These are phyloP conservation scores for Chlamydomonas sp. DNA, from an alignment of 139 green algal genomes.

Conservation along the genomic window DNA sequence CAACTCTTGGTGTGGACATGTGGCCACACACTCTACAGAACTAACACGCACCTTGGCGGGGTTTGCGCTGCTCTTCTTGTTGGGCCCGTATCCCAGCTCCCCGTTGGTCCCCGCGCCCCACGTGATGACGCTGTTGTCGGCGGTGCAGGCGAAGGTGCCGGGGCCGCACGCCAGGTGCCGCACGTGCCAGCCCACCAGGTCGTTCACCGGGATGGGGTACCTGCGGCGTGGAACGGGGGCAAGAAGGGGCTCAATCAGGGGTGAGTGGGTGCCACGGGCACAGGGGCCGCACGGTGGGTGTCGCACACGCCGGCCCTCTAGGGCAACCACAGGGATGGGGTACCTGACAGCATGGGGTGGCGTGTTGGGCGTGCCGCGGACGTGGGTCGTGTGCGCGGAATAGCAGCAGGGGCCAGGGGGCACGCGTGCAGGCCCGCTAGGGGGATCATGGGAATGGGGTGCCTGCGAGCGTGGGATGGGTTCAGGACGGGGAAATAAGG, in stretches of 20 bases:
- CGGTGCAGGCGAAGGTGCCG: slow-evolving; percentile 79
- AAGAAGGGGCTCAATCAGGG: slow-evolving; percentile 7
- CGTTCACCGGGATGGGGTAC: slow-evolving; percentile 83
- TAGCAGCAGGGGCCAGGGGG: too few species aligned
- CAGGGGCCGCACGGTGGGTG: slow-evolving; percentile 77
- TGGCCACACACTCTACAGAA: background rate
- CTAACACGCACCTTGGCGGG: slow-evolving; percentile 78
- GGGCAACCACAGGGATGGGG: slow-evolving; percentile 75
- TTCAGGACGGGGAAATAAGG: too few species aligned
- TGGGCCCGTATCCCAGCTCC: slow-evolving; percentile 91
- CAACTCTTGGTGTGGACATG: background rate
- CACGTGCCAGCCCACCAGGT: slow-evolving; percentile 90
- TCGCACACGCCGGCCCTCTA: slow-evolving; percentile 85
- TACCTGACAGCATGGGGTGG: slow-evolving; percentile 68
- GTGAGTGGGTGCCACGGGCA: slow-evolving; percentile 59
- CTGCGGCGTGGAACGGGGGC: slow-evolving; percentile 51
- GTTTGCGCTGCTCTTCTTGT: slow-evolving; percentile 90
- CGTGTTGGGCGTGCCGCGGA: slow-evolving; percentile 55
- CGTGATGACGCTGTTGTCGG: slow-evolving; percentile 84
- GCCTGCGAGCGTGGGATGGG: too few species aligned
- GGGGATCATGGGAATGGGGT: too few species aligned
- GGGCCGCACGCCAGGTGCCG: slow-evolving; percentile 82
- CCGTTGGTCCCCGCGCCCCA: slow-evolving; percentile 87
- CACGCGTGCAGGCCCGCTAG: too few species aligned
- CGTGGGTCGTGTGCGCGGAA: too few species aligned